A percentile compares a stretch with the other conserved stretches of the same genome.
These are phyloP conservation scores for Leccinum holopus DNA, from an alignment of 1,284 basidiomycete genomes.

Conservation along the genomic window DNA sequence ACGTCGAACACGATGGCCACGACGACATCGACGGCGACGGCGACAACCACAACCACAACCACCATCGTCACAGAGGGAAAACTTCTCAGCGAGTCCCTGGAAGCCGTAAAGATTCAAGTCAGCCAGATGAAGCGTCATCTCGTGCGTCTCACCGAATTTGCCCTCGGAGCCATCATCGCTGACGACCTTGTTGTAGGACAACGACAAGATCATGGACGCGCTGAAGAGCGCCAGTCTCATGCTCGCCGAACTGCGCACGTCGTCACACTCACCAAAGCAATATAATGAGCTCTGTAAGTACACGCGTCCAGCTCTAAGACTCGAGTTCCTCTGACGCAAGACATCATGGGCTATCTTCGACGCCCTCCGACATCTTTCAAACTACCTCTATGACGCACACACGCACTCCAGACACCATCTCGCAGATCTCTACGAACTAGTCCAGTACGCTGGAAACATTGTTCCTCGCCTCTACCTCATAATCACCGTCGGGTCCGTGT, in stretches of 20 bases:
- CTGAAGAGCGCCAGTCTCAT: conserved; percentile 93
- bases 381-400: conserved; percentile 94
- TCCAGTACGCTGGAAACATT: conserved; percentile 95
- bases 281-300: conserved; percentile 92
- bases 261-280: conserved; percentile 89
- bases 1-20: conserved; percentile 25
- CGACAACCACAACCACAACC: conserved; percentile 1
- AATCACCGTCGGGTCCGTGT: conserved; percentile 97
- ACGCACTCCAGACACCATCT: conserved; percentile 57
- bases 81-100: conserved; percentile 77
- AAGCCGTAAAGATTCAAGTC: conserved; percentile 89
- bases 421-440: conserved; percentile 95
- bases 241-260: conserved; percentile 92
- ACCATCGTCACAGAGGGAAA: conserved; percentile 66
- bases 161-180: background rate
- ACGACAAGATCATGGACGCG: conserved; percentile 96
- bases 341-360: conserved; percentile 78
- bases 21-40: conserved; percentile 14
- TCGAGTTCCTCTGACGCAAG: conserved; percentile 3
- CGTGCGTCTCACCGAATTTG: conserved; percentile 46
- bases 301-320: background rate
- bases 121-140: conserved; percentile 93
- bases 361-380: conserved; percentile 87
- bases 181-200: conserved; percentile 54
- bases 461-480: conserved; percentile 94